phyloP scores from a whole-genome alignment of 805 yeast genomes.

The Candida awuae region DNA sequence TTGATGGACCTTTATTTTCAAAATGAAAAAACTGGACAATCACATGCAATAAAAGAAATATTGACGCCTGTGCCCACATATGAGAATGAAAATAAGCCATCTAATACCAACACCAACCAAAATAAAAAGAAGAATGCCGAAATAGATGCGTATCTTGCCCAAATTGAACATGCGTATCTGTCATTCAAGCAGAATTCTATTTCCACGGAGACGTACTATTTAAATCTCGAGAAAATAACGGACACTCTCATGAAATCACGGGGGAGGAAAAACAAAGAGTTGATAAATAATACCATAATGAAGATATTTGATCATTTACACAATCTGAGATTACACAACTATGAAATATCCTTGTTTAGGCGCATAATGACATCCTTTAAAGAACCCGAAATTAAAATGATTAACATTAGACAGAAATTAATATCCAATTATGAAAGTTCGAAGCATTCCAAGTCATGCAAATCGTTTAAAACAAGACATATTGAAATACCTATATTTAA shows the following conservation, averaged over 20 bases:
- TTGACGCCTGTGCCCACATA: too few species aligned
- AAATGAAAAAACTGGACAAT: background rate
- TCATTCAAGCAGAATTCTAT: constrained; percentile 2
- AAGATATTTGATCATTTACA: constrained; percentile 16
- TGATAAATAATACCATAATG: constrained; percentile 2
- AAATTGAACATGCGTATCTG: background rate
- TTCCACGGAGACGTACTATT: background rate
- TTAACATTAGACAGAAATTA: constrained; percentile 5
- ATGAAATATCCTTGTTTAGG: constrained; percentile 10
- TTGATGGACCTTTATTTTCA: constrained; percentile 1
- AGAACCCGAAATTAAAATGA: background rate
- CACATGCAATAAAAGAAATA: background rate
- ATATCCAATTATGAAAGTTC: constrained; percentile 6
- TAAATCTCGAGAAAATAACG: background rate
- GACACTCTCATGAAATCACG: background rate
- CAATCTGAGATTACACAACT: constrained; percentile 8
- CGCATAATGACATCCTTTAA: constrained; percentile 3
- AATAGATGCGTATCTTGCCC: too few species aligned
- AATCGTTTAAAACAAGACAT: background rate
- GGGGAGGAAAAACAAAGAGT: background rate
- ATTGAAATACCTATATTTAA: background rate
- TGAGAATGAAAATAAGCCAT: too few species aligned
- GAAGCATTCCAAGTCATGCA: too few species aligned
- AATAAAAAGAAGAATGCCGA: background rate
- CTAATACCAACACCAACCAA: too few species aligned